Evolutionary conservation across 169 alveolate genomes (phyloP), one percentile per base, ranked within the genome.

Genomic region (Plasmodium blacklocki): DNA sequence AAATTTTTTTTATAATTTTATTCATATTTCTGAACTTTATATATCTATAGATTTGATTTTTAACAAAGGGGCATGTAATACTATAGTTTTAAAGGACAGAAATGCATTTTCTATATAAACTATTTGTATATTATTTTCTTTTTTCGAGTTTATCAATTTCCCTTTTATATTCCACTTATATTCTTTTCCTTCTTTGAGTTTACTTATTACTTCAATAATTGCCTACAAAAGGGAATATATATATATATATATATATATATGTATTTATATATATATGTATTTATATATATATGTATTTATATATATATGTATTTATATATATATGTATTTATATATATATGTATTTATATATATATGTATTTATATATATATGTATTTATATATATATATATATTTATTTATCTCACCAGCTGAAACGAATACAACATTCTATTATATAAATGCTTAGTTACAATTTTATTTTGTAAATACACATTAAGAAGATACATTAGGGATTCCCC

Each of bases 41-140:
- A 70, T 43, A 83, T 83, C 91, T 11, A 83, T 83, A n/a, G 91
- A 67, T 18, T 83, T 83, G 43, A 83, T 83, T 83, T 83, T 83
- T 18, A 83, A 50, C 18, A 83, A 63, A 49, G 91, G 91, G 0
- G 59, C 32, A 54, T 83, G 91, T 15, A 83, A 18, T n/a, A 68
- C 62, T 43, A 83, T 50, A 14, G 39, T 67, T 6, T 64, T 59
- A 15, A 68, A 26, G 15, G 91, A 52, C 7, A 83, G 91, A 49
- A 70, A 71, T 15, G 91, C 91, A 62, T 83, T 68, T 60, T 83
- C 85, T 32, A 83, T 72, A 43, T 68, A 83, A 5, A 83, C n/a
- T 9, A 83, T 18, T 47, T 70, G 80, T 47, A 67, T 26, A 47
- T 83, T 83, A 29, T 83, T 83, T 83, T 83, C 91, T 39, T 83